Percentiles rank a stretch among this genome's conserved stretches.
phyloP scores from a whole-genome alignment of 495 filamentous ascomycete genomes.

The Jackrogersella multiformis region DNA sequence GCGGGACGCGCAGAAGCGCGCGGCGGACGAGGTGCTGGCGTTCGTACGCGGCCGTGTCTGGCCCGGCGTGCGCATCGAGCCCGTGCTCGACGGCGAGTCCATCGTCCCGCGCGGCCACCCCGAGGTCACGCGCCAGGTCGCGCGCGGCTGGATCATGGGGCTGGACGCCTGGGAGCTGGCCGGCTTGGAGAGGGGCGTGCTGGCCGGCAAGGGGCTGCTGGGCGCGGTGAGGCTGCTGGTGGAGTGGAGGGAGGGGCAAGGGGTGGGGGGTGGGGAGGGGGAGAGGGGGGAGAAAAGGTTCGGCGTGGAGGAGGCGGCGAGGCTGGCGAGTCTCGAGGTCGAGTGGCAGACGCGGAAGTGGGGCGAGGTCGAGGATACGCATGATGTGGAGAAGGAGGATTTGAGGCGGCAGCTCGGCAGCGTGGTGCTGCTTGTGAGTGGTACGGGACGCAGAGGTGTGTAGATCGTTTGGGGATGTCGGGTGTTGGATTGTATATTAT shows the following conservation, averaged over 20 bases:
- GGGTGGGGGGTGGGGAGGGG: slow-evolving; percentile 37
- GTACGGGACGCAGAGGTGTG: slow-evolving; percentile 46
- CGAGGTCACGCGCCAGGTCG: slow-evolving; percentile 74
- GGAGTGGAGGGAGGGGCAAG: slow-evolving; percentile 83
- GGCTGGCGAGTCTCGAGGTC: slow-evolving; percentile 83
- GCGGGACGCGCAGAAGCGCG: slow-evolving; percentile 73
- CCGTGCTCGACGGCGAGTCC: slow-evolving; percentile 74
- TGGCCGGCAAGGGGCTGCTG: slow-evolving; percentile 87
- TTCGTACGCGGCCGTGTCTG: slow-evolving; percentile 79
- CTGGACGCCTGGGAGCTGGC: slow-evolving; percentile 81
- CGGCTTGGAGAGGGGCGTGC: slow-evolving; percentile 80
- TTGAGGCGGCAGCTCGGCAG: slow-evolving; percentile 87
- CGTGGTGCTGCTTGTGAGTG: slow-evolving; percentile 79
- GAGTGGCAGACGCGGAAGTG: slow-evolving; percentile 89
- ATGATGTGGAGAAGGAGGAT: slow-evolving; percentile 97
- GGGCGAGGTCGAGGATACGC: slow-evolving; percentile 98
- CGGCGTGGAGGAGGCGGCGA: slow-evolving; percentile 76
- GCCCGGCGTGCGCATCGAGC: slow-evolving; percentile 81
- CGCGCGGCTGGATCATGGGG: slow-evolving; percentile 79
- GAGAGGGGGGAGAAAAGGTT: slow-evolving; percentile 50
- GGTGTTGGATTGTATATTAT: background rate
- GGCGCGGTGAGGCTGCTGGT: slow-evolving; percentile 77
- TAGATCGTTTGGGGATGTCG: background rate
- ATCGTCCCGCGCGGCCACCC: slow-evolving; percentile 78
- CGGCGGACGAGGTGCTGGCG: slow-evolving; percentile 71